Percentiles rank a stretch among this genome's conserved stretches.
Conservation (phyloP, 2,329 filamentous ascomycete genomes). For the Parafenestella ontariensis region DNA sequence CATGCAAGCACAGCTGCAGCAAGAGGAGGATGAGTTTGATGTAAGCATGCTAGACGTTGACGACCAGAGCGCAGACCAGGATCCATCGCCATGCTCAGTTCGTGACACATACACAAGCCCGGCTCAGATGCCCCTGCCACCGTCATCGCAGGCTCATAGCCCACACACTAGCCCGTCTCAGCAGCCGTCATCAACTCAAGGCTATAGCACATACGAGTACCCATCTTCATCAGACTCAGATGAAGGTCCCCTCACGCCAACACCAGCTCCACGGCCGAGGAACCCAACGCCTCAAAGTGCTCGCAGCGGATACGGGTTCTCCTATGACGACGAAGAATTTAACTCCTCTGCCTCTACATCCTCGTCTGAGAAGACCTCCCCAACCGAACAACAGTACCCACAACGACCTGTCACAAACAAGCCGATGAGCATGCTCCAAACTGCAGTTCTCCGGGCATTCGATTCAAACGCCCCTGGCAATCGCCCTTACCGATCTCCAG, state of each 20-base stretch:
- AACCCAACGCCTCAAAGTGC: not conserved
- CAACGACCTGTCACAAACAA: not conserved
- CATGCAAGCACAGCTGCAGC: not conserved
- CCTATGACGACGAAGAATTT: not conserved
- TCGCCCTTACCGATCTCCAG: not conserved
- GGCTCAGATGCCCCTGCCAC: not conserved
- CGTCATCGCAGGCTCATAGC: not conserved
- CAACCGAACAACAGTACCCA: not conserved
- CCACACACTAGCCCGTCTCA: not conserved
- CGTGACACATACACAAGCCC: not conserved
- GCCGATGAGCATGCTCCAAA: not conserved
- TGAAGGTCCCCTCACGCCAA: not conserved
- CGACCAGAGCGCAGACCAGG: not conserved
- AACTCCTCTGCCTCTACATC: not conserved
- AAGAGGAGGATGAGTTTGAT: not conserved
- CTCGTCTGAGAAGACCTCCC: not conserved
- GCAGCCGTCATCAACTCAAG: not conserved
- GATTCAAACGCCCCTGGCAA: not conserved
- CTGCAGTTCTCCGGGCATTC: not conserved
- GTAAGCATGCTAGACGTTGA: not conserved
- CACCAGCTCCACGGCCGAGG: not conserved
- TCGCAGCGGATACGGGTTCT: not conserved
- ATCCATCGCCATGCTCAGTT: not conserved
- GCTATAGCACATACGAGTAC: not conserved
- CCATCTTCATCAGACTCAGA: not conserved